Base-by-base conservation (phyloP, 2,329 filamentous ascomycete species). In the Aspergillus chevalieri region DNA sequence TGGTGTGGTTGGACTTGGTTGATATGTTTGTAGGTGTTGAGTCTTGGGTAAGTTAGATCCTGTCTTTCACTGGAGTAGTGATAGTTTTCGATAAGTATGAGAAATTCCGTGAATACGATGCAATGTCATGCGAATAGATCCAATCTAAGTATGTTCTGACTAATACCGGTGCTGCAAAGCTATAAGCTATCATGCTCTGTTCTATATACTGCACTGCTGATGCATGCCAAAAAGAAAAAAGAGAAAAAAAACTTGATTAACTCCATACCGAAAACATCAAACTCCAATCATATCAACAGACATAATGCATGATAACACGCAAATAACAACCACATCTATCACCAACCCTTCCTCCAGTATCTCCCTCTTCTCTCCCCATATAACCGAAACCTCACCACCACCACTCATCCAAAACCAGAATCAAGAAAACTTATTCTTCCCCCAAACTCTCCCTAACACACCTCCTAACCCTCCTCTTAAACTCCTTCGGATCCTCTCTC, bases 391-490 rank as follows among this genome's bases (percentile, higher is more conserved):
- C 41, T 14, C 6, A n/a, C 7, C 22, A 22, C 14, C 21, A 2
- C 21, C 15, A 21, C 41, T 21, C 14, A 43, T 8, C 21, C 17
- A 19, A 21, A 55, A 50, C 63, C 12, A 30, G 7, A 38, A 22
- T 22, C 6, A 7, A 36, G 26, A 10, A 6, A 41, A 22, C 38
- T 58, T 61, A 75, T 43, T 87, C 83, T 66, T 89, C 85, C 24
- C 89, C 89, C 60, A 91, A 70, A 65, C 88, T 94, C 69, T 89
- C 86, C 59, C 89, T 75, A 1, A 95, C 89, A 63, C 87, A 89
- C 65, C 81, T 83, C 63, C 90, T 77, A 52, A 90, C 91, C 53
- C 81, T 77, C 71, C 80, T 86, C 71, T 89, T 82, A 65, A 95
- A 98, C 46, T 91, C 88, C 52, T 76, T 77, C 48, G 76, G 74